Percentiles rank a stretch among this genome's conserved stretches.
Conservation (phyloP, 108 stramenopile species). For the Seminavis robusta region DNA sequence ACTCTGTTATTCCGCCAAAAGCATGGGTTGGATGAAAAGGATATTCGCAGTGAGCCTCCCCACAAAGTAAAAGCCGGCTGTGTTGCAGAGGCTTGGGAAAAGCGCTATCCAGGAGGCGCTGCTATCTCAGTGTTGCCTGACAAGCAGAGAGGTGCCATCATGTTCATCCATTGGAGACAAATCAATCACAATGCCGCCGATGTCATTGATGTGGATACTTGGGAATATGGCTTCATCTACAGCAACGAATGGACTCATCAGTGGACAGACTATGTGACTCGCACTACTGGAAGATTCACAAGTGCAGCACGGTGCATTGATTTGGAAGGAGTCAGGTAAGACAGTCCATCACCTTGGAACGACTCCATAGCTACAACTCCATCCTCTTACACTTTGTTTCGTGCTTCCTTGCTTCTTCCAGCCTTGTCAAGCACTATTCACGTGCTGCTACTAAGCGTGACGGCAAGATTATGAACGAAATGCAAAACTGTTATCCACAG, state of each 20-base stretch:
- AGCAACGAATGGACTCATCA: slow-evolving; percentile 20
- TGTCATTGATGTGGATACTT: not conserved
- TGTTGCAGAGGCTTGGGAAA: too few relatives aligned
- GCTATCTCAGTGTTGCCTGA: too few relatives aligned
- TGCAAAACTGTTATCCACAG: slow-evolving; percentile 30
- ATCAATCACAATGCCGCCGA: slow-evolving; percentile 1
- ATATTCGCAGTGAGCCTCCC: not conserved
- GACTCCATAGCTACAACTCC: too few relatives aligned
- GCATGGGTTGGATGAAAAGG: not conserved
- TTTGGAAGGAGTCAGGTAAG: too few relatives aligned
- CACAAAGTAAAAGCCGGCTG: not conserved
- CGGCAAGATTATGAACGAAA: slow-evolving; percentile 1
- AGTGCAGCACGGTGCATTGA: slow-evolving; percentile 13
- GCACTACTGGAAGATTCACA: slow-evolving; percentile 18
- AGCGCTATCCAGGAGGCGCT: too few relatives aligned
- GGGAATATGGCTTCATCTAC: not conserved
- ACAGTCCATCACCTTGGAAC: too few relatives aligned
- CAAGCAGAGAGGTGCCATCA: too few relatives aligned
- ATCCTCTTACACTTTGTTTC: too few relatives aligned
- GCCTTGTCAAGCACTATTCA: too few relatives aligned
- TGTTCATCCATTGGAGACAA: too few relatives aligned
- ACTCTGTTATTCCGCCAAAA: not conserved
- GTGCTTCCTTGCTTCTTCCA: too few relatives aligned
- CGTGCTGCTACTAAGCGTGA: not conserved
- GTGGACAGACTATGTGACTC: slow-evolving; percentile 18